phyloP scores from a whole-genome alignment of 352 stramenopile genomes.

The Phytophthora pinifolia region DNA sequence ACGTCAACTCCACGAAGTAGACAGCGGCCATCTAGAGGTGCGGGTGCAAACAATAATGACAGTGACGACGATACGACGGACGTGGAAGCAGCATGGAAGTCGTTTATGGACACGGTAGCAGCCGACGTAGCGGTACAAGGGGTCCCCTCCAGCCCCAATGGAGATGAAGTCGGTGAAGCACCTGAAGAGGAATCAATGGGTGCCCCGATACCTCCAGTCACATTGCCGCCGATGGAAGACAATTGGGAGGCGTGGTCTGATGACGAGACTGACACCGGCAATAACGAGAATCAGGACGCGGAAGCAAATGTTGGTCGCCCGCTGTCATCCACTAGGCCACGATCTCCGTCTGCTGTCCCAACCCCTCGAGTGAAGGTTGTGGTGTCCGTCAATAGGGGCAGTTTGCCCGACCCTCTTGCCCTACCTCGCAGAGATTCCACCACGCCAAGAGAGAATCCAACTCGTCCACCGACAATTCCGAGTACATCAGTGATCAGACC shows the following conservation, averaged over 20 bases:
- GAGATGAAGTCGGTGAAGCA: slow-evolving; percentile 9
- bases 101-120: slow-evolving; percentile 51
- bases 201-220: background rate
- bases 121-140: slow-evolving; percentile 17
- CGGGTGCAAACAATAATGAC: slow-evolving; percentile 28
- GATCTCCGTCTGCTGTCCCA: slow-evolving; percentile 8
- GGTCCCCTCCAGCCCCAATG: background rate
- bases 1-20: slow-evolving; percentile 18
- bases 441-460: slow-evolving; percentile 8
- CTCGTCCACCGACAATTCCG: slow-evolving; percentile 3
- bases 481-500: slow-evolving; percentile 9
- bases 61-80: slow-evolving; percentile 62
- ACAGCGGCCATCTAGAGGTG: slow-evolving; percentile 17
- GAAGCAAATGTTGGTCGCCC: slow-evolving; percentile 10
- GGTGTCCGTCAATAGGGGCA: slow-evolving; percentile 17
- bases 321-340: slow-evolving; percentile 1
- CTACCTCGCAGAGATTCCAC: slow-evolving; percentile 5
- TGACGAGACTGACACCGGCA: slow-evolving; percentile 15
- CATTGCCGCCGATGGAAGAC: slow-evolving; percentile 14
- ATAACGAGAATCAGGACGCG: slow-evolving; percentile 16
- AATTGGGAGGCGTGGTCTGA: slow-evolving; percentile 38
- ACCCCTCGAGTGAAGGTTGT: slow-evolving; percentile 23
- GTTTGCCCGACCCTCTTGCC: slow-evolving; percentile 2
- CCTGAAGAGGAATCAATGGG: background rate
- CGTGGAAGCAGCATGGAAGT: slow-evolving; percentile 58